These are phyloP conservation scores for Penicillium coprophilum DNA, from an alignment of 495 filamentous ascomycete species.

Conservation along the genomic window DNA sequence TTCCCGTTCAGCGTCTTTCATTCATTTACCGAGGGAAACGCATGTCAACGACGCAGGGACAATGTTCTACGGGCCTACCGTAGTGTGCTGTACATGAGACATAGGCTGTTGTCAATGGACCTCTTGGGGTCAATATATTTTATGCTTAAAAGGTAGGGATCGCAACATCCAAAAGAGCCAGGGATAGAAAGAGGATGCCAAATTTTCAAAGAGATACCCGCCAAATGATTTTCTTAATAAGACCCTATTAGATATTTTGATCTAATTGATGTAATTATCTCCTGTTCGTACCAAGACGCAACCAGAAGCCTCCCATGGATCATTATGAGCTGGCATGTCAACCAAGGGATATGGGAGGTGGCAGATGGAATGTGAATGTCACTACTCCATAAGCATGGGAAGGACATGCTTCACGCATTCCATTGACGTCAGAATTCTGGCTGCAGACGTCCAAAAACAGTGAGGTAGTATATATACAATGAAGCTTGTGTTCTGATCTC, in stretches of 20 bases:
- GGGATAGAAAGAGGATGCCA: no score
- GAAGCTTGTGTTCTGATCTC: neutral
- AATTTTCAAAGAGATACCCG: no score
- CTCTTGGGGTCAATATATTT: no score
- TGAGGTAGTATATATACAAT: neutral
- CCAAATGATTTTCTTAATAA: no score
- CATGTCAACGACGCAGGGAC: slow-evolving; percentile 44
- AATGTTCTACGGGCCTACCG: slow-evolving; percentile 36
- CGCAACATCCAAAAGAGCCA: no score
- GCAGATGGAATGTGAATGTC: slow-evolving; percentile 8
- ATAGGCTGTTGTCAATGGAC: slow-evolving; percentile 36
- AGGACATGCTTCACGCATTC: slow-evolving; percentile 12
- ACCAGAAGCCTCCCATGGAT: neutral
- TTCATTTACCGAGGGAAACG: slow-evolving; percentile 45
- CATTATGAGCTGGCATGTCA: neutral
- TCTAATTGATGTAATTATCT: neutral
- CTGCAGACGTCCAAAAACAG: neutral
- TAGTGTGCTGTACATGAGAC: slow-evolving; percentile 36
- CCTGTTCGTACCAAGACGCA: neutral
- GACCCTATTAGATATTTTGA: neutral
- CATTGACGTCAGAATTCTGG: slow-evolving; percentile 17
- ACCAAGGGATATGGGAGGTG: slow-evolving; percentile 9
- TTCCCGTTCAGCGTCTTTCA: no score
- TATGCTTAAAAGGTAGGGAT: no score
- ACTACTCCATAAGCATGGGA: slow-evolving; percentile 4